These are phyloP conservation scores for Starmerella lactis-condensi DNA, from an alignment of 805 yeast species.

Conservation along the genomic window DNA sequence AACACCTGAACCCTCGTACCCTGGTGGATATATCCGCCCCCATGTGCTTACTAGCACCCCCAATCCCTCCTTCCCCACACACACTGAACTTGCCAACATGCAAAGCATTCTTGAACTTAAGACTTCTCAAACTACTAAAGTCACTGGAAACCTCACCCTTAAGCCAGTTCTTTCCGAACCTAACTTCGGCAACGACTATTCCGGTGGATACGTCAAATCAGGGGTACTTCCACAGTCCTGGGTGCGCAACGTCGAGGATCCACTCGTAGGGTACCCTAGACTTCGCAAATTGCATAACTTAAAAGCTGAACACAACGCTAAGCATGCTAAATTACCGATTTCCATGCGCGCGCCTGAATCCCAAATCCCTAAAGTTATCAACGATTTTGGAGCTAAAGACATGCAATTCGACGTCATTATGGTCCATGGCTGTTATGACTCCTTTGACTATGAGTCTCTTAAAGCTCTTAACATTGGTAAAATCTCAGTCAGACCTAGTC, in stretches of 20 bases:
- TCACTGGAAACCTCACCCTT: too few species aligned
- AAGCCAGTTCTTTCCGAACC: too few species aligned
- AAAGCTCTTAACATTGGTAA: slow-evolving; percentile 50
- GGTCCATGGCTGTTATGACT: slow-evolving; percentile 65
- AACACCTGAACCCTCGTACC: too few species aligned
- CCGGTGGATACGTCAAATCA: slow-evolving; percentile 47
- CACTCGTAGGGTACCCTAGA: slow-evolving; percentile 75
- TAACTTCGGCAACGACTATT: slow-evolving; percentile 48
- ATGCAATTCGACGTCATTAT: slow-evolving; percentile 73
- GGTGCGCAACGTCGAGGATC: slow-evolving; percentile 45
- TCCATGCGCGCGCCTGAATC: slow-evolving; percentile 40
- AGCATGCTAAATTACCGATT: slow-evolving; percentile 41
- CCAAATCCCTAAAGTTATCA: slow-evolving; percentile 38
- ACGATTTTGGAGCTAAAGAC: slow-evolving; percentile 40
- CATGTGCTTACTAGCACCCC: too few species aligned
- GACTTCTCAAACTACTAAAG: slow-evolving; percentile 1
- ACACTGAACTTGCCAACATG: too few species aligned
- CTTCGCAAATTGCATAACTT: slow-evolving; percentile 47
- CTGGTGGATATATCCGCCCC: too few species aligned
- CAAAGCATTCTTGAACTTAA: too few species aligned
- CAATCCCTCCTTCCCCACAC: too few species aligned
- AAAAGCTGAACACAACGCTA: slow-evolving; percentile 38
- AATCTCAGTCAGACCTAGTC: slow-evolving; percentile 69
- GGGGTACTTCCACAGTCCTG: slow-evolving; percentile 43
- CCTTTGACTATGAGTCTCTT: slow-evolving; percentile 35